phyloP scores from a whole-genome alignment of 2,329 filamentous ascomycete genomes.

The Claviceps lovelessii region DNA sequence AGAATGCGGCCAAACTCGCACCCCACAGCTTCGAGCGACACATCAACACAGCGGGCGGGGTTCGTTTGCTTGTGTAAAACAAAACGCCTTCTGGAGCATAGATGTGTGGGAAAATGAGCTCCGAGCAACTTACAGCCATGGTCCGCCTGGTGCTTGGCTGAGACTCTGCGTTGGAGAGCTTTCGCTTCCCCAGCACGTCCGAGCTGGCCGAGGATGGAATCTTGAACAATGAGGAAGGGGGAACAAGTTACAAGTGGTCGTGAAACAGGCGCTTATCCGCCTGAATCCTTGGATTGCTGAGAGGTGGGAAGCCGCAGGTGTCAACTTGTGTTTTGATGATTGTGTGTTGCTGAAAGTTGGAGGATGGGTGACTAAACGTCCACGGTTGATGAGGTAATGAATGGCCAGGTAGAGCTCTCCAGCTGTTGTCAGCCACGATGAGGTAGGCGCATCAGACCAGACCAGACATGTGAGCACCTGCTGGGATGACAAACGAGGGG shows the following conservation, averaged over 20 bases:
- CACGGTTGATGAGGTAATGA: constrained; percentile 6
- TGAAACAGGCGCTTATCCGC: neutral
- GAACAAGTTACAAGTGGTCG: neutral
- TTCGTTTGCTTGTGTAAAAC: neutral
- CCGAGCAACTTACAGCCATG: constrained; percentile 42
- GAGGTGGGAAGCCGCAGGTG: neutral
- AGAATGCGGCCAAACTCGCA: neutral
- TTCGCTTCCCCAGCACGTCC: constrained; percentile 53
- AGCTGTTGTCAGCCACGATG: no score
- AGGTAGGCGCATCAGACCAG: neutral
- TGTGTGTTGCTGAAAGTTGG: neutral
- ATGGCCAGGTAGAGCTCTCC: neutral
- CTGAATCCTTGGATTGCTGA: neutral
- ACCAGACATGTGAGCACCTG: neutral
- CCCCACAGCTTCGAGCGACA: neutral
- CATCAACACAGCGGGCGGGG: neutral
- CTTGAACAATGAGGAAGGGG: constrained; percentile 12
- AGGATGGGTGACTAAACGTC: neutral
- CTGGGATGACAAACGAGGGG: constrained; percentile 5
- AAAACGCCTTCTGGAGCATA: neutral
- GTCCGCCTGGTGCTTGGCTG: constrained; percentile 42
- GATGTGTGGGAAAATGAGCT: neutral
- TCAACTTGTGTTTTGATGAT: neutral
- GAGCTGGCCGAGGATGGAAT: constrained; percentile 19
- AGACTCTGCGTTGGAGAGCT: constrained; percentile 46